phyloP scores from a whole-genome alignment of 1,284 basidiomycete genomes.

The Rhodotorula mucilaginosa region DNA sequence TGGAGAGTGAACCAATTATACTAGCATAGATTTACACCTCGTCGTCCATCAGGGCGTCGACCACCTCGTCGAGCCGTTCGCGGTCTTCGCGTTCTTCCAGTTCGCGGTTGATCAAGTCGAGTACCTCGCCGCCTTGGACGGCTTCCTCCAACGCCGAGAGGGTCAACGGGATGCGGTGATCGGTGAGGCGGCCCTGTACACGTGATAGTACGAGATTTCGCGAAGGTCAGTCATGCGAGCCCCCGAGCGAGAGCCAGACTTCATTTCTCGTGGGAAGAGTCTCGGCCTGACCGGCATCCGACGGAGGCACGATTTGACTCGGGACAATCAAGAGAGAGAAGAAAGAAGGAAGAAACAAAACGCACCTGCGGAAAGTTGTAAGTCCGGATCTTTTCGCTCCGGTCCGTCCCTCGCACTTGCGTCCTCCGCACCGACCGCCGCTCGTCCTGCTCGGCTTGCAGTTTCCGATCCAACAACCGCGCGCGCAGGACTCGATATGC shows the following conservation, averaged over 20 bases:
- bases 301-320: background rate
- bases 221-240: too few species aligned
- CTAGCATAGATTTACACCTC: background rate
- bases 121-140: slow-evolving; percentile 66
- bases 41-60: slow-evolving; percentile 6
- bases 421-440: slow-evolving; percentile 66
- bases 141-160: slow-evolving; percentile 70
- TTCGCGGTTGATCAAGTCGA: slow-evolving; percentile 31
- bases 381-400: slow-evolving; percentile 89
- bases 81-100: slow-evolving; percentile 31
- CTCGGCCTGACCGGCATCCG: background rate
- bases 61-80: slow-evolving; percentile 27
- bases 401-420: slow-evolving; percentile 73
- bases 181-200: slow-evolving; percentile 77
- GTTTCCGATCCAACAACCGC: slow-evolving; percentile 66
- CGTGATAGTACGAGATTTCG: too few species aligned
- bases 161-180: slow-evolving; percentile 79
- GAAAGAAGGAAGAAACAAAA: slow-evolving; percentile 1
- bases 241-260: background rate
- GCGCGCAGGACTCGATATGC: slow-evolving; percentile 84
- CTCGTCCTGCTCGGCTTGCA: slow-evolving; percentile 54
- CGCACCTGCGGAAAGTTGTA: slow-evolving; percentile 83
- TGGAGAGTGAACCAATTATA: too few species aligned
- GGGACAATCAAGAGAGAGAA: background rate
- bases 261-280: background rate